These are phyloP conservation scores for Paramarasmius palmivorus DNA, from an alignment of 1,284 basidiomycete species.

Conservation along the genomic window DNA sequence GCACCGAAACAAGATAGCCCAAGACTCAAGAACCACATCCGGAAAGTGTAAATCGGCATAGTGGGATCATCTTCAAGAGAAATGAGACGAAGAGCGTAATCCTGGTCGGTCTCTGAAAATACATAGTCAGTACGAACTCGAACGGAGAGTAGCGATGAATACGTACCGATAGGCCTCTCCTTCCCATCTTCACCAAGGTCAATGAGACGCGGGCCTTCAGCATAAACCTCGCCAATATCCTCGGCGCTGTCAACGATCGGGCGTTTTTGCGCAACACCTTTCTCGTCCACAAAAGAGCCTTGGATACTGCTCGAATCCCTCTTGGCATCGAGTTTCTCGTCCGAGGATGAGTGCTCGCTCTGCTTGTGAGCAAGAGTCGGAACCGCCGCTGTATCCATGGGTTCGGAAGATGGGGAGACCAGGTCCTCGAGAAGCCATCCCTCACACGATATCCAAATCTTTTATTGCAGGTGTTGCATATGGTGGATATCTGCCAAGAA, in stretches of 20 bases:
- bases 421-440: too few relatives aligned
- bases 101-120: conserved; percentile 41
- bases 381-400: too few relatives aligned
- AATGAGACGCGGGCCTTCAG: conserved; percentile 32
- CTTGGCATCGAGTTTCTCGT: too few relatives aligned
- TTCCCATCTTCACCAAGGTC: conserved; percentile 34
- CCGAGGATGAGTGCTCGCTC: too few relatives aligned
- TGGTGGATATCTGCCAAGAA: too few relatives aligned
- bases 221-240: conserved; percentile 30
- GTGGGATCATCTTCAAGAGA: conserved; percentile 60
- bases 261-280: background rate
- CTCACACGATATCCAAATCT: too few relatives aligned
- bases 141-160: background rate
- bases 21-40: conserved; percentile 46
- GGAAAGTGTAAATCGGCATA: conserved; percentile 46
- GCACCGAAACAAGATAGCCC: conserved; percentile 57
- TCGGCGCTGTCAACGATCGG: conserved; percentile 3
- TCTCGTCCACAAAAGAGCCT: conserved; percentile 5
- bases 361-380: too few relatives aligned
- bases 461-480: too few relatives aligned
- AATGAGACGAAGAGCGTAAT: conserved; percentile 49
- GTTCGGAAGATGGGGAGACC: too few relatives aligned
- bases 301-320: background rate
- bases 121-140: background rate
- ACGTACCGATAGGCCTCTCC: conserved; percentile 26